A percentile compares a stretch with the other conserved stretches of the same genome.
These are phyloP conservation scores for Acacia pycnantha DNA, from an alignment of 331 rosid species.

Conservation along the genomic window DNA sequence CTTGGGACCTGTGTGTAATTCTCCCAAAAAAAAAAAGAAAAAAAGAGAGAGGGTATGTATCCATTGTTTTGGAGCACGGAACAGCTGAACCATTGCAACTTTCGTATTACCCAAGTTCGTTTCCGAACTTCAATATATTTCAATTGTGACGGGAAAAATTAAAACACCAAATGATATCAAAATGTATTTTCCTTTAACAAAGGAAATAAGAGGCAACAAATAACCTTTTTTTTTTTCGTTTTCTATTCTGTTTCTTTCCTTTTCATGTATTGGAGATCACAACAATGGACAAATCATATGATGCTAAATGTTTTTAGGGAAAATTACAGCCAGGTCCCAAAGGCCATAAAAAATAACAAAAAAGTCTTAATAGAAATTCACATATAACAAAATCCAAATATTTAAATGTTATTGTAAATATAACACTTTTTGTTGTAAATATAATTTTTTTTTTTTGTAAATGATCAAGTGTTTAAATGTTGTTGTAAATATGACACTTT, in stretches of 20 bases:
- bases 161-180: not conserved
- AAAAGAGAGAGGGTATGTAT: too few relatives aligned
- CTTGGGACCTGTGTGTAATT: too few relatives aligned
- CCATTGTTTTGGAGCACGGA: not conserved
- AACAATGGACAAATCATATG: not conserved
- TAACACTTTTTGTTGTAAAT: too few relatives aligned
- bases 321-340: too few relatives aligned
- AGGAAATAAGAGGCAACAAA: not conserved
- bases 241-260: not conserved
- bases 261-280: conserved; percentile 4
- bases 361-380: too few relatives aligned
- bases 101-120: not conserved
- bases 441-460: too few relatives aligned
- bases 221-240: not conserved
- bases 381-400: too few relatives aligned
- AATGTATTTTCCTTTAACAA: not conserved
- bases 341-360: too few relatives aligned
- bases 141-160: not conserved
- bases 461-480: too few relatives aligned
- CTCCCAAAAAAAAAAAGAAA: too few relatives aligned
- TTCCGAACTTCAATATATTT: not conserved
- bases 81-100: not conserved
- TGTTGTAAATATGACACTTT: too few relatives aligned
- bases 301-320: not conserved
- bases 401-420: too few relatives aligned